Evolutionary conservation across 2,329 filamentous ascomycete genomes (phyloP).

Genomic region (Ascochyta pisi): DNA sequence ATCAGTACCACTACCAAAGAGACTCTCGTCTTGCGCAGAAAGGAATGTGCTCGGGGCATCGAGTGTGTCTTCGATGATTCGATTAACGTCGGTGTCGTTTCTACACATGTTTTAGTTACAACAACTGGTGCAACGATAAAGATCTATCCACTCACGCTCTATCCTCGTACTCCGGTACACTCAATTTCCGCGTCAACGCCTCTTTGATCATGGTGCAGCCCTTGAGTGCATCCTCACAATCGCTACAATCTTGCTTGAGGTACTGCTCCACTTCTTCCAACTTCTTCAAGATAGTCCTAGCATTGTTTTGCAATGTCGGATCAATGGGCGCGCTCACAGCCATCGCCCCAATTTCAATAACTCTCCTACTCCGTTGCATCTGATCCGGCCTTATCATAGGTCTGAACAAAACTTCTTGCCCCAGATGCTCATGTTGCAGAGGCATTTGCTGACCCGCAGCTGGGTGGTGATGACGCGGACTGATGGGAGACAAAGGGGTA

Average conservation of each 20-base stretch:
- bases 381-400: conserved; percentile 33
- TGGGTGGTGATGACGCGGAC: not conserved
- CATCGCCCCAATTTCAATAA: conserved; percentile 44
- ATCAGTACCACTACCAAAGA: conserved; percentile 5
- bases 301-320: not conserved
- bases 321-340: conserved; percentile 21
- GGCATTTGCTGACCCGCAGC: not conserved
- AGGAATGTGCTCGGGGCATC: conserved; percentile 13
- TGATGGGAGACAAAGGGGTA: conserved; percentile 14
- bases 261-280: conserved; percentile 29
- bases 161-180: not conserved
- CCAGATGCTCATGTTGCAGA: no score
- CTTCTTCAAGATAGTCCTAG: conserved; percentile 12
- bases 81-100: not conserved
- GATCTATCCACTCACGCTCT: not conserved
- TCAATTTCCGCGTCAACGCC: conserved; percentile 12
- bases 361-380: conserved; percentile 24
- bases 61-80: not conserved
- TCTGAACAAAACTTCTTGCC: conserved; percentile 12
- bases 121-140: no score
- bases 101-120: not conserved
- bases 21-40: not conserved
- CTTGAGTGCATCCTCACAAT: conserved; percentile 23
- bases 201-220: conserved; percentile 30
- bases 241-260: conserved; percentile 13